Evolutionary conservation across 768 basidiomycete species (phyloP), one percentile per base, ranked within the genome.

Genomic region (Trametes gibbosa): DNA sequence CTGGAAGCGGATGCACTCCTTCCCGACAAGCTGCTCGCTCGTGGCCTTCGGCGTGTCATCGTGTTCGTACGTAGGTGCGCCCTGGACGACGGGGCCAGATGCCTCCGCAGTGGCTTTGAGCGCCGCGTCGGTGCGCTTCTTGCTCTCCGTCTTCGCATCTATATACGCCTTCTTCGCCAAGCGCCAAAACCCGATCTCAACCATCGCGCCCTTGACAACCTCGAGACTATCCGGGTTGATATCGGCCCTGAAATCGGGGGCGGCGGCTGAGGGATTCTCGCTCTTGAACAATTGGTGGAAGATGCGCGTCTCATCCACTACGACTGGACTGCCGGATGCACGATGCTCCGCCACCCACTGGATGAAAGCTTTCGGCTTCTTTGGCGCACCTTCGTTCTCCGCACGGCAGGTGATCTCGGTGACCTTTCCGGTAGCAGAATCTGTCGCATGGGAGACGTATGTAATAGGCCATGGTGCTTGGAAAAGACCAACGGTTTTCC

Each of bases 401-500:
- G 94, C 75, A 52, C 78, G 81, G 72, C 89, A 92, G 50, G 89
- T 72, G 52, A 99, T 82, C 72, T 96, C 94, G 4, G 78, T 78
- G 6, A 97, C 88, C 51, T 84, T 75, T 23, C 93, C 91, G 0
- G 85, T 85, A 2, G 71, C 67, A 3, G 86, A 78, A 72, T 97
- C 88, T 1, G 80, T 86, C 74, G 86, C 87, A 79, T 88, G 91
- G 5, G 90, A 91, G n/a, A 85, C 90, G 73, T 93, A 96, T 23
- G 94, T 95, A 69, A 99, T 90, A 8, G 95, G 92, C 72, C 86
- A 76, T 2, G 95, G 95, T 16, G 87, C 94, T 70, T 95, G 90
- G 81, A 98, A 96, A 25, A 99, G 77, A 16, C 97, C 97, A 42
- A 98, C 97, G 0, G 94, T 93, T 78, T 98, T 98, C 46, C 95